A percentile compares a stretch with the other conserved stretches of the same genome.
phyloP scores from a whole-genome alignment of 768 basidiomycete genomes.

The Tricholoma furcatifolium region DNA sequence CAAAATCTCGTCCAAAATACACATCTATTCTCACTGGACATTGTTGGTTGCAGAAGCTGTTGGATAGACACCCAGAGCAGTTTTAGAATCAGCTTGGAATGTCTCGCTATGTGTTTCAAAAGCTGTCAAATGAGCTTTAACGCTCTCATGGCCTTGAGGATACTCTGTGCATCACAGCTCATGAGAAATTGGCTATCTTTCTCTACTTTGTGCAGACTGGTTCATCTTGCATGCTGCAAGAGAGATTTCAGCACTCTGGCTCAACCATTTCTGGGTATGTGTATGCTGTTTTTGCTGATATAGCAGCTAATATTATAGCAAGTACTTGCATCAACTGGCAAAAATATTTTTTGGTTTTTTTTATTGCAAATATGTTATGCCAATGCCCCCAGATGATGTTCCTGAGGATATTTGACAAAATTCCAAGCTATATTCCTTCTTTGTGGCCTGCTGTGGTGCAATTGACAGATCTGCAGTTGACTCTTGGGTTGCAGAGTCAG shows the following conservation, averaged over 20 bases:
- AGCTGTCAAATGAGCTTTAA: too few species aligned
- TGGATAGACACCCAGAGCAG: too few species aligned
- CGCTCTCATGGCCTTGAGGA: too few species aligned
- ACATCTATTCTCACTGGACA: too few species aligned
- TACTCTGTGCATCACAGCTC: background rate
- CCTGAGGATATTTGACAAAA: constrained; percentile 14
- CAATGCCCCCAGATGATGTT: constrained; percentile 7
- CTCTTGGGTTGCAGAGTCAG: constrained; percentile 5
- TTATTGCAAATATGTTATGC: constrained; percentile 17
- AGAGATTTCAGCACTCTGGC: constrained; percentile 28
- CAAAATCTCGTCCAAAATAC: too few species aligned
- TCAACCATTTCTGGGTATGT: constrained; percentile 28
- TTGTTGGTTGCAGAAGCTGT: too few species aligned
- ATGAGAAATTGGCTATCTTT: constrained; percentile 27
- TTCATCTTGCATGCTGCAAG: constrained; percentile 19
- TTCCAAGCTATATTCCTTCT: constrained; percentile 25
- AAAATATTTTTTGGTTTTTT: constrained; percentile 14
- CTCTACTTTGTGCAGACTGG: constrained; percentile 23
- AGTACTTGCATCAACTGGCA: constrained; percentile 3
- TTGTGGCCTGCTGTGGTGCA: constrained; percentile 22
- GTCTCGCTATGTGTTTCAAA: too few species aligned
- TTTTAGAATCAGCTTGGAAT: too few species aligned
- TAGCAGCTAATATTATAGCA: background rate
- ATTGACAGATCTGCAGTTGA: constrained; percentile 21
- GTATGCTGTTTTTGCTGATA: background rate